Evolutionary conservation across 257 asterid species (phyloP), one percentile per base, ranked within the genome.

Genomic region (Solanum etuberosum): DNA sequence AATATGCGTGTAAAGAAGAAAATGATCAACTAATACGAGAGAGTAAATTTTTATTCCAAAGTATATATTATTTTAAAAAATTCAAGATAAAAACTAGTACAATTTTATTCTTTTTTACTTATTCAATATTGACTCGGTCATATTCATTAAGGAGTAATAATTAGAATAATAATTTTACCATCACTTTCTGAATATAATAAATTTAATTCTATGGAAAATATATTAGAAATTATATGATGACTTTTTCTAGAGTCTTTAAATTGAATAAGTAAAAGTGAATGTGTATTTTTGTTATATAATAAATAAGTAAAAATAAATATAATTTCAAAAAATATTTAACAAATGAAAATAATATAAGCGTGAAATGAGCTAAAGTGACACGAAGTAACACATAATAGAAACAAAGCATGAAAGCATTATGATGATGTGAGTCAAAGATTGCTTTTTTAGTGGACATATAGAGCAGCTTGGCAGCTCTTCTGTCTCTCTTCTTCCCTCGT

Each of bases 371-470:
- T 61, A 61, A n/a, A 61, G 7, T 10, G 0, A n/a, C 14, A 1
- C 7, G 1, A 2, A 25, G 78, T 11, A 46, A 85, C 81, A 32
- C 6, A n/a, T 61, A 48, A 2, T 86, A 87, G 18, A 31, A 90
- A 86, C 87, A 87, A 87, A 87, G 88, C 87, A 92, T 76, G 91
- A 54, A 86, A 89, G 86, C 91, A 86, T 82, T 82, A 88, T 91
- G 90, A 90, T 87, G 89, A 73, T 72, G 16, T 12, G 83, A 91
- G 95, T 92, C 91, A 90, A 91, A 91, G 89, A 63, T 61, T 74
- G 54, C 84, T 87, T 89, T 89, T 88, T 81, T 89, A 76, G 89
- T 74, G 85, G 88, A 86, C 88, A 86, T 37, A 43, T 63, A 67
- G 63, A 38, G 80, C 29, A 34, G 59, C 81, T 61, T 86, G 88